Percentiles rank a stretch among this genome's conserved stretches.
Evolutionary conservation across 2,329 filamentous ascomycete genomes (phyloP).

Genomic region (Xylariaceae sp.): DNA sequence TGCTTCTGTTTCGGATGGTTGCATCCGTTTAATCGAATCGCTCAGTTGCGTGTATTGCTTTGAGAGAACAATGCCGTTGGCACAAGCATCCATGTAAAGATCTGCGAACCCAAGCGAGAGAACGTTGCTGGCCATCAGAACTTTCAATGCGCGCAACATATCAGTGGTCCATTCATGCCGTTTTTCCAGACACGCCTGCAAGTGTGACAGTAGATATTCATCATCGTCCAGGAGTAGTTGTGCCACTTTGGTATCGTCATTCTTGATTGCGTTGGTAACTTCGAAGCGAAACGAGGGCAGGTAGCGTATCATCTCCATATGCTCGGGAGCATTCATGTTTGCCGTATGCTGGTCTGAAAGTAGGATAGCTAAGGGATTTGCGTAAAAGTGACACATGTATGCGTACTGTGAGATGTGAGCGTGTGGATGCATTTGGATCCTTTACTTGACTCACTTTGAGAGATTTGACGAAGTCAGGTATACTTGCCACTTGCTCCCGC

Average conservation of each 20-base stretch:
- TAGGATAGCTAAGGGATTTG: conserved; percentile 68
- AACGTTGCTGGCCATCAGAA: conserved; percentile 37
- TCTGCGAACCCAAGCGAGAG: conserved; percentile 40
- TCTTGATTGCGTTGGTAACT: conserved; percentile 46
- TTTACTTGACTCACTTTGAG: conserved; percentile 52
- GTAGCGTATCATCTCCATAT: conserved; percentile 64
- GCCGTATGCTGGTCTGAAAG: conserved; percentile 35
- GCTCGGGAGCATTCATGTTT: conserved; percentile 50
- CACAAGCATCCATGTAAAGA: conserved; percentile 60
- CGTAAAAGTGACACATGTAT: conserved; percentile 84
- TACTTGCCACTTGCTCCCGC: conserved; percentile 71
- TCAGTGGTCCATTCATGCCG: conserved; percentile 37
- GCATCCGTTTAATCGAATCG: conserved; percentile 56
- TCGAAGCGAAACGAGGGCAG: conserved; percentile 63
- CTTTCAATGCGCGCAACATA: conserved; percentile 47
- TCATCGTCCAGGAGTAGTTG: conserved; percentile 59
- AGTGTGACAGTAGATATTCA: conserved; percentile 41
- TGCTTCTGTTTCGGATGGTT: conserved; percentile 44
- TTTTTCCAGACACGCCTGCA: conserved; percentile 33
- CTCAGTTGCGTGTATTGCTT: conserved; percentile 53
- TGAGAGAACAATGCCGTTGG: conserved; percentile 47
- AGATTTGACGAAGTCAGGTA: conserved; percentile 67
- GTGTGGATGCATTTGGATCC: background rate
- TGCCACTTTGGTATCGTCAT: conserved; percentile 40
- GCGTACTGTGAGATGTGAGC: conserved; percentile 54